phyloP scores from a whole-genome alignment of 2,329 filamentous ascomycete species.

The Cyclaneusma minus region DNA sequence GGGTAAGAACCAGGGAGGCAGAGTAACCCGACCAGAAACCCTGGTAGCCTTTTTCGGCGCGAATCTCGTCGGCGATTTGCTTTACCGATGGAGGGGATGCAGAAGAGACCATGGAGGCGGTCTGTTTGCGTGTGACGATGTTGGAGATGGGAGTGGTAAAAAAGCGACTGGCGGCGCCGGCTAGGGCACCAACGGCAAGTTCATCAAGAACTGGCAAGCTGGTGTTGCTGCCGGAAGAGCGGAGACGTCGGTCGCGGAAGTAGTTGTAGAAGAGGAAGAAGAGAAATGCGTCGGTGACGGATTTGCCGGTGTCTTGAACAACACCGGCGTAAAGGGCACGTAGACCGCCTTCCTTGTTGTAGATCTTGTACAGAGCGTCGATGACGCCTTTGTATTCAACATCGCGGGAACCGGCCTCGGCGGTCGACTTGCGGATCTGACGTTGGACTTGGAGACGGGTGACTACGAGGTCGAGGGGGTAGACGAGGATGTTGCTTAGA shows the following conservation, averaged over 20 bases:
- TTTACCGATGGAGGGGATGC: slow-evolving; percentile 23
- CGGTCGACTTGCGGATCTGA: slow-evolving; percentile 28
- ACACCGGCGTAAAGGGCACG: slow-evolving; percentile 55
- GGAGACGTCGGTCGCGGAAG: slow-evolving; percentile 22
- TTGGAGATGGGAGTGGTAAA: slow-evolving; percentile 72
- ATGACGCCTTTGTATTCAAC: slow-evolving; percentile 47
- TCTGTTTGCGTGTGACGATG: slow-evolving; percentile 71
- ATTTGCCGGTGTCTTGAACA: slow-evolving; percentile 48
- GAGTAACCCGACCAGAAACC: slow-evolving; percentile 87
- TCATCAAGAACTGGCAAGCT: slow-evolving; percentile 52
- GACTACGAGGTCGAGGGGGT: slow-evolving; percentile 69
- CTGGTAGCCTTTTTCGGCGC: slow-evolving; percentile 49
- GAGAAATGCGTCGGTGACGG: slow-evolving; percentile 61
- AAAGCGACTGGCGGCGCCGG: slow-evolving; percentile 59
- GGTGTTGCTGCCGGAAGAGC: slow-evolving; percentile 20
- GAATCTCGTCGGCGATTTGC: slow-evolving; percentile 49
- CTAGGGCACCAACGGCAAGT: slow-evolving; percentile 55
- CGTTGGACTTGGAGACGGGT: slow-evolving; percentile 71
- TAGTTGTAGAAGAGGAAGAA: slow-evolving; percentile 72
- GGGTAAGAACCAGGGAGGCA: slow-evolving; percentile 60
- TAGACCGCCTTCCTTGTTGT: slow-evolving; percentile 52
- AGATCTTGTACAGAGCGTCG: slow-evolving; percentile 59
- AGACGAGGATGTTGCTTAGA: slow-evolving; percentile 62
- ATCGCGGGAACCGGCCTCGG: slow-evolving; percentile 6
- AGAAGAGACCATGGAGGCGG: slow-evolving; percentile 34